These are phyloP conservation scores for Metarhizium robertsii DNA, from an alignment of 2,329 filamentous ascomycete genomes.

Conservation along the genomic window DNA sequence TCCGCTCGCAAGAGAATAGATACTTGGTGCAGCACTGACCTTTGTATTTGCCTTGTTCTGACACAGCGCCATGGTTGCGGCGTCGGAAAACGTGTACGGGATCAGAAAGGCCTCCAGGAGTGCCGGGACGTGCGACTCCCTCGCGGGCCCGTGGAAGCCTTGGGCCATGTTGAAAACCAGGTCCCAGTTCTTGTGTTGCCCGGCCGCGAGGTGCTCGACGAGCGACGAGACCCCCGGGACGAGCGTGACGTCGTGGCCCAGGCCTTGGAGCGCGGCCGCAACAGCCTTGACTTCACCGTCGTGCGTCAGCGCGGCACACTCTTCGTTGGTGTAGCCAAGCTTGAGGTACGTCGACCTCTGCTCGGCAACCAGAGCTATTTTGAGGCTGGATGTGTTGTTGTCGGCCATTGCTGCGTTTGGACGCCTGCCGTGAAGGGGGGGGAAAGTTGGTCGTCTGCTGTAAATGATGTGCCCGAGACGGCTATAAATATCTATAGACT, in stretches of 20 bases:
- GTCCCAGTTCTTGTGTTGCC: slow-evolving; percentile 2
- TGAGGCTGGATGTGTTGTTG: neutral
- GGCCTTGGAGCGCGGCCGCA: neutral
- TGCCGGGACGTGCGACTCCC: slow-evolving; percentile 5
- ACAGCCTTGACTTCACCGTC: slow-evolving; percentile 5
- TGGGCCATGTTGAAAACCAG: slow-evolving; percentile 6
- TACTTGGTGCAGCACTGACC: neutral
- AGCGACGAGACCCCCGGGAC: slow-evolving; percentile 2
- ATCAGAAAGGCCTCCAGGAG: slow-evolving; percentile 5
- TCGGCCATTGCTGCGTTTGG: neutral
- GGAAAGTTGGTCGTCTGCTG: too few relatives aligned
- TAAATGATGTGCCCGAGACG: too few relatives aligned
- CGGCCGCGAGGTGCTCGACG: neutral
- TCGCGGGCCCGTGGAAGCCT: slow-evolving; percentile 2
- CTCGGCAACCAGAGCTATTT: slow-evolving; percentile 2
- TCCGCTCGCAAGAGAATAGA: neutral
- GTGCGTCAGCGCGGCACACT: slow-evolving; percentile 4
- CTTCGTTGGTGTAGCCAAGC: slow-evolving; percentile 2
- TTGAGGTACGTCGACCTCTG: slow-evolving; percentile 3
- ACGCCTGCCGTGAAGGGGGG: too few relatives aligned
- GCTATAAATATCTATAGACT: too few relatives aligned
- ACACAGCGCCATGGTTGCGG: slow-evolving; percentile 6
- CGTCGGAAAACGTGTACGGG: slow-evolving; percentile 3
- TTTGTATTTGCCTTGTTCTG: slow-evolving; percentile 6
- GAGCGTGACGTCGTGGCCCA: slow-evolving; percentile 5